Conservation (phyloP, 1,284 basidiomycete genomes). For the Puccinia brachypodii region DNA sequence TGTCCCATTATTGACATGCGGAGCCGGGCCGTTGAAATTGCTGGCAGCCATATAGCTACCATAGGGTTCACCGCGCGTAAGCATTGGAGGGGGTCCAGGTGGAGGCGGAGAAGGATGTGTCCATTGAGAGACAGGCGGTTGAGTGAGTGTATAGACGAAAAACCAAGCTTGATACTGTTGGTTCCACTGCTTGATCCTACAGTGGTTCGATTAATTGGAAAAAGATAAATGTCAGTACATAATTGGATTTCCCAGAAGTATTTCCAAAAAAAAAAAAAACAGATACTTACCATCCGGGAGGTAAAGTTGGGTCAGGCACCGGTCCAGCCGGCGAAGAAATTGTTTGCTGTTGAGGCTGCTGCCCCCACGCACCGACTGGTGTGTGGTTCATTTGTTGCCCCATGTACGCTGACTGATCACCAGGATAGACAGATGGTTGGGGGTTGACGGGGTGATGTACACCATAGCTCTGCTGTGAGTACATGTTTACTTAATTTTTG, state of each 20-base stretch:
- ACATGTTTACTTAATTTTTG: not conserved
- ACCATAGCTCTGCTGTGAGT: constrained; percentile 13
- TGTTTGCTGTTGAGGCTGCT: not conserved
- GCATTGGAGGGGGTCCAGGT: constrained; percentile 3
- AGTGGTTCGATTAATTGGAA: constrained; percentile 7
- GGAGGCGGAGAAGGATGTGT: constrained; percentile 51
- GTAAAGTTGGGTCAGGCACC: constrained; percentile 1
- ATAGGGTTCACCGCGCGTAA: not conserved
- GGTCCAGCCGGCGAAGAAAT: not conserved
- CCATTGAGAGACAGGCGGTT: constrained; percentile 55
- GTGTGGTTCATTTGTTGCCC: too few relatives aligned
- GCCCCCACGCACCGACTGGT: too few relatives aligned
- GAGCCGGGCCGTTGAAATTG: not conserved
- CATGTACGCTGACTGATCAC: not conserved
- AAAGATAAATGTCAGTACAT: not conserved
- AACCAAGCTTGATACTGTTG: constrained; percentile 54
- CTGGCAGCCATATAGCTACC: not conserved
- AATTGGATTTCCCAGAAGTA: too few relatives aligned
- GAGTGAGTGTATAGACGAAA: constrained; percentile 55
- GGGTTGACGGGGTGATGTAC: not conserved
- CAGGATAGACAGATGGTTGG: not conserved
- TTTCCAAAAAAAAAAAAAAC: not conserved
- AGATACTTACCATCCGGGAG: constrained; percentile 26
- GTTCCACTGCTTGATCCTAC: constrained; percentile 56
- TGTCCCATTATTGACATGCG: not conserved